Base-by-base conservation (phyloP, 192 early-diverging fungal species). In the Hyaloraphidium curvatum region DNA sequence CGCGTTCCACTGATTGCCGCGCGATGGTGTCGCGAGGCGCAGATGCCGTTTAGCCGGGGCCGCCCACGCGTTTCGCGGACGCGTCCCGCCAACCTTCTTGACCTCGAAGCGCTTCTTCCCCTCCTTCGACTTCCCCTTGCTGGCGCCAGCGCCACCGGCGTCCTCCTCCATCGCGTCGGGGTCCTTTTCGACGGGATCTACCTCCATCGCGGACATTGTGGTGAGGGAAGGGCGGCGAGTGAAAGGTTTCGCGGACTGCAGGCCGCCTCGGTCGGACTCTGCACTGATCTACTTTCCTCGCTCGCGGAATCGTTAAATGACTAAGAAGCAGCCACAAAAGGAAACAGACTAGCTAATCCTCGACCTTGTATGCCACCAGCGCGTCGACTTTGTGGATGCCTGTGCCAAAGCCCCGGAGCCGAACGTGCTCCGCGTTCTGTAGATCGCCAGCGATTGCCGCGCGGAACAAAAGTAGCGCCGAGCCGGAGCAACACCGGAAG, bases 101-200 rank as follows among this genome's bases (percentile, higher is more conserved):
- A 95, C 81, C 67, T 91, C 86, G 53, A 95, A 92, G n/a, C 89
- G 80, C 65, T 85, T 82, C 63, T 80, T 81, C 21, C 54, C 54
- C 27, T 27, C 37, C 54, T 55, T 51, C 23, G 27, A 52, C 19
- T 55, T 55, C 31, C 2, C 50, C 50, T 54, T 55, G 11, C 17
- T 22, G 25, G n/a, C n/a, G n/a, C n/a, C n/a, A n/a, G n/a, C n/a
- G n/a, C n/a, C n/a, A n/a, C n/a, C n/a, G n/a, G n/a, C n/a, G n/a
- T n/a, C n/a, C n/a, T n/a, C n/a, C n/a, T n/a, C n/a, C n/a, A n/a
- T n/a, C n/a, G 43, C 23, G 17, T 48, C 17, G 17, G 43, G 7
- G 14, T 48, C 43, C 4, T 14, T 25, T 19, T 48, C 17, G 7
- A 25, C 17, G 17, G 14, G 17, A 25, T 48, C 43, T 9, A 48